phyloP scores from a whole-genome alignment of 2,329 filamentous ascomycete genomes.

The Amauroascus niger region DNA sequence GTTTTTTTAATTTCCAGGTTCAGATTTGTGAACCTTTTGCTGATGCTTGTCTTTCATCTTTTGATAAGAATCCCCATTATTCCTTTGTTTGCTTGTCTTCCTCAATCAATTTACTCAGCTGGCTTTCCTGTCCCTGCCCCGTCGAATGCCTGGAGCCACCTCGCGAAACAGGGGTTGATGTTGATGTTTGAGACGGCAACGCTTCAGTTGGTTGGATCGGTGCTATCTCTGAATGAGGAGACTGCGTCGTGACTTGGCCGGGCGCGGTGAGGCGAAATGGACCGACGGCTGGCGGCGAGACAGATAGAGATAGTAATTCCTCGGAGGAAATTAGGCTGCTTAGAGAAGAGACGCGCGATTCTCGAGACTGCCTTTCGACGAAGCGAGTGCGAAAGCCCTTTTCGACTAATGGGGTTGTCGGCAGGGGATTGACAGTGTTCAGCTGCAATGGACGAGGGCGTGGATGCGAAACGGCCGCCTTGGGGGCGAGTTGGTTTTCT shows the following conservation, averaged over 20 bases:
- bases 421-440: conserved; percentile 1
- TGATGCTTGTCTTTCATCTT: too few species aligned
- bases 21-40: too few species aligned
- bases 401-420: conserved; percentile 26
- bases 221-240: background rate
- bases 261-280: background rate
- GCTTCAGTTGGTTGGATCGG: background rate
- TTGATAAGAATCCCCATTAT: too few species aligned
- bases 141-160: background rate
- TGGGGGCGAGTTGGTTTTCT: conserved; percentile 4
- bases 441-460: background rate
- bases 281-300: background rate
- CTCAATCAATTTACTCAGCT: conserved; percentile 23
- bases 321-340: conserved; percentile 14
- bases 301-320: conserved; percentile 7
- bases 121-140: conserved; percentile 16
- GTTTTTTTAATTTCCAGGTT: too few species aligned
- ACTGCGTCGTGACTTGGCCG: background rate
- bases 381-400: conserved; percentile 33
- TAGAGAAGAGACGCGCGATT: conserved; percentile 18
- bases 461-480: background rate
- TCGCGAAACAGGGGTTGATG: background rate
- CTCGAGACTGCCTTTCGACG: conserved; percentile 24
- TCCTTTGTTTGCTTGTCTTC: conserved; percentile 12
- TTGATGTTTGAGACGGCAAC: background rate